phyloP scores from a whole-genome alignment of 495 filamentous ascomycete genomes.

The Xylaria palmicola region DNA sequence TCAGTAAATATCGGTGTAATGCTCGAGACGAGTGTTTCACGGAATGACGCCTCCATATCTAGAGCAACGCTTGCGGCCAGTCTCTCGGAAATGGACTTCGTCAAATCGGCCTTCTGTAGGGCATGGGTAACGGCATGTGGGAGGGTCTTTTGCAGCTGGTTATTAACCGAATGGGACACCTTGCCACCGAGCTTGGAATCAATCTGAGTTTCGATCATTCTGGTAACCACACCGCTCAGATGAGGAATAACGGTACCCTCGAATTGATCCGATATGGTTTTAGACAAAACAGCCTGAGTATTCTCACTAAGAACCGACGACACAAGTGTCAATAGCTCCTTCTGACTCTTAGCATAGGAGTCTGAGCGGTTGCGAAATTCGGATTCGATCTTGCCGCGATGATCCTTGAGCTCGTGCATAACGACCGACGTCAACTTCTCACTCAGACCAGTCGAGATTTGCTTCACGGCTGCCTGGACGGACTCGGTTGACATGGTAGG shows the following conservation, averaged over 20 bases:
- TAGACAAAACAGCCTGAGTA: constrained; percentile 73
- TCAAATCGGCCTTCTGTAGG: constrained; percentile 66
- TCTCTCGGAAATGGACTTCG: constrained; percentile 69
- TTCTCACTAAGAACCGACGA: constrained; percentile 87
- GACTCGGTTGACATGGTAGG: constrained; percentile 39
- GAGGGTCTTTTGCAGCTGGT: constrained; percentile 56
- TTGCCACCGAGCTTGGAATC: constrained; percentile 45
- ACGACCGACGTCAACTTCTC: constrained; percentile 45
- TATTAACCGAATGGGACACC: constrained; percentile 56
- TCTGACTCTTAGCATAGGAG: constrained; percentile 43
- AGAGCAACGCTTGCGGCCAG: constrained; percentile 62
- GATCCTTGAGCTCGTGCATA: constrained; percentile 40
- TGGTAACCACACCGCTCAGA: constrained; percentile 45
- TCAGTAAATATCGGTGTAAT: constrained; percentile 66
- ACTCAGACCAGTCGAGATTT: constrained; percentile 46
- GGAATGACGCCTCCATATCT: constrained; percentile 67
- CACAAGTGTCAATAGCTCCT: constrained; percentile 72
- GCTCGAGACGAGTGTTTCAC: constrained; percentile 56
- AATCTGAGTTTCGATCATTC: constrained; percentile 46
- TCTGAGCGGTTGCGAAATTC: constrained; percentile 38
- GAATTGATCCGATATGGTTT: constrained; percentile 68
- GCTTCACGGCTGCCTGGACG: constrained; percentile 42
- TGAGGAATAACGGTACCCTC: constrained; percentile 60
- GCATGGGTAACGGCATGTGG: constrained; percentile 47
- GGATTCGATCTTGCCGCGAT: constrained; percentile 41